Percentiles rank a stretch among this genome's conserved stretches.
Evolutionary conservation across 148 eudicot genomes (phyloP).

Genomic region (Arctostaphylos glauca): DNA sequence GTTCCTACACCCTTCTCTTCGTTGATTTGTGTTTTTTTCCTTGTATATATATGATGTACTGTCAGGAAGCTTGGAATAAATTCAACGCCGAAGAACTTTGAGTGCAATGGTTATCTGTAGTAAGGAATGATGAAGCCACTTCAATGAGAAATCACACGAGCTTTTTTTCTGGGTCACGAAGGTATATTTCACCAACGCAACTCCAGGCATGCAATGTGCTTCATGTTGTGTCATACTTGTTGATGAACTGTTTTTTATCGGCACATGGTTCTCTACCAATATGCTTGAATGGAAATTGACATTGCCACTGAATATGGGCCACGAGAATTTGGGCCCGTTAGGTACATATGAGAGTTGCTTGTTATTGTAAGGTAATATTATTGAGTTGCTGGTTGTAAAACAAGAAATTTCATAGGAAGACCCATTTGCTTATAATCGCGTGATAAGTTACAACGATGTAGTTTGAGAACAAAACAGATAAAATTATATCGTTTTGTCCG

Average conservation of each 20-base stretch:
- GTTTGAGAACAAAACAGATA: no score
- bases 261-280: neutral
- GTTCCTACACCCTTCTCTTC: neutral
- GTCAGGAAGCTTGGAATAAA: conserved; percentile 57
- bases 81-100: conserved; percentile 45
- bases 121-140: neutral
- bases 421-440: neutral
- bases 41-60: neutral
- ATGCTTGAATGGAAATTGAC: neutral
- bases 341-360: neutral
- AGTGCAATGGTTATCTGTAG: neutral
- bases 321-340: neutral
- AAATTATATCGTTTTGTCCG: no score
- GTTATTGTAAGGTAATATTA: conserved; percentile 8
- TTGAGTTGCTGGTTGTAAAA: neutral
- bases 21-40: neutral
- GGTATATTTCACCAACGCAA: neutral
- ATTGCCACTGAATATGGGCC: neutral
- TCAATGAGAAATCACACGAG: neutral
- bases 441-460: no score
- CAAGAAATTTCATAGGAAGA: neutral
- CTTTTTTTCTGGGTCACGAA: conserved; percentile 6
- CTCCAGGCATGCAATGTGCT: neutral
- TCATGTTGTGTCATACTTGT: neutral
- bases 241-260: neutral